Base-by-base conservation (phyloP, 352 stramenopile genomes). In the Peronospora belbahrii region DNA sequence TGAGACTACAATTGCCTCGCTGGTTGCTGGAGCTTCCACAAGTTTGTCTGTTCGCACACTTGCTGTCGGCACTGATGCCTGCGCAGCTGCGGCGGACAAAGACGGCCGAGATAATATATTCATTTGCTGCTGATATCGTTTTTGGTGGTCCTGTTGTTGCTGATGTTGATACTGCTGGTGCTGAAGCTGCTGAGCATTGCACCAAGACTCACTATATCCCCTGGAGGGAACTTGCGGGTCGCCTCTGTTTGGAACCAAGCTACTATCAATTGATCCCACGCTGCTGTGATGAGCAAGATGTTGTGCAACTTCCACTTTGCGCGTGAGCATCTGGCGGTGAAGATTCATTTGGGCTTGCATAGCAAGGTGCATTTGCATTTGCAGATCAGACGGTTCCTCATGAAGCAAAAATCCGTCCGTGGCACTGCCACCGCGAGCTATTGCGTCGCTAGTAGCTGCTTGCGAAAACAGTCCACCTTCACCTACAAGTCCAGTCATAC, bases 301-400 rank as follows among this genome's bases (percentile, higher is more conserved):
- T 31, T 92, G 76, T 6, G 81, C 85, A 15, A 90, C 78, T 32
- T 84, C 76, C 22, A 90, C 81, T 42, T 93, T 93, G 44, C 81
- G 81, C 40, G 66, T 85, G 15, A 93, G 70, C 81, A 93, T 93
- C 45, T 93, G 78, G 2, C 79, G 81, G 47, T 93, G 81, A 28
- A 94, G 52, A 35, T 87, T 88, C 82, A 94, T 94, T 42, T 94
- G 82, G 41, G 79, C 75, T 52, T 91, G 80, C 79, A 94, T 91
- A 14, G 78, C 77, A 55, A 89, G 50, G 47, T 93, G 82, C 74
- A 91, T 91, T 50, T 90, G 78, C 54, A 89, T 50, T 31, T 88
- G 81, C 22, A 90, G 47, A 42, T 90, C 74, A 2, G 51, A 70
- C 14, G 73, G 48, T 18, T 79, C 70, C 19, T 83, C 70, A 4